Evolutionary conservation across 2,329 filamentous ascomycete species (phyloP).

Genomic region (Botrytis byssoidea): DNA sequence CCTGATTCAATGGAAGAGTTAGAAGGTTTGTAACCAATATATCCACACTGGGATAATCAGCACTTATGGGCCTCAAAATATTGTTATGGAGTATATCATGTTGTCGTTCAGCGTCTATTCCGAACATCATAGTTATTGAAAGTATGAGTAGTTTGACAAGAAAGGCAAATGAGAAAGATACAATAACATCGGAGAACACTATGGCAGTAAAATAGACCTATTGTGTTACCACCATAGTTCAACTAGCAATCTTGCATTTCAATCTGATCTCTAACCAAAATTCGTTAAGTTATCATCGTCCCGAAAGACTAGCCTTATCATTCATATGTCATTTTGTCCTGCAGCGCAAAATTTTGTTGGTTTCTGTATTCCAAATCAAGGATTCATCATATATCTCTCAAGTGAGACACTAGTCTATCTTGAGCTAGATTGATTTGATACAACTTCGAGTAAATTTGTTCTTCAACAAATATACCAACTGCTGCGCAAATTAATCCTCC

Average conservation of each 20-base stretch:
- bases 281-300: too few species aligned
- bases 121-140: neutral
- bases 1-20: rapidly evolving
- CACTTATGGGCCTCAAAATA: rapidly evolving
- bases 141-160: neutral
- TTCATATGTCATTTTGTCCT: too few species aligned
- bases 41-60: rapidly evolving
- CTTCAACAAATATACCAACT: neutral
- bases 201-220: neutral
- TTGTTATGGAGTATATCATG: rapidly evolving
- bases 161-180: neutral
- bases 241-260: neutral
- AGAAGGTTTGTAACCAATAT: rapidly evolving
- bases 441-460: neutral
- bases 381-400: neutral
- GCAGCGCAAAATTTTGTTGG: neutral
- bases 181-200: rapidly evolving
- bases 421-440: neutral
- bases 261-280: too few species aligned
- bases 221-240: neutral
- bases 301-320: neutral
- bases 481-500: neutral
- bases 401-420: rapidly evolving
- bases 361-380: neutral
- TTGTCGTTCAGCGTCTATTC: neutral